These are phyloP conservation scores for Leishmania martiniquensis DNA, from an alignment of 208 protist species.

Conservation along the genomic window DNA sequence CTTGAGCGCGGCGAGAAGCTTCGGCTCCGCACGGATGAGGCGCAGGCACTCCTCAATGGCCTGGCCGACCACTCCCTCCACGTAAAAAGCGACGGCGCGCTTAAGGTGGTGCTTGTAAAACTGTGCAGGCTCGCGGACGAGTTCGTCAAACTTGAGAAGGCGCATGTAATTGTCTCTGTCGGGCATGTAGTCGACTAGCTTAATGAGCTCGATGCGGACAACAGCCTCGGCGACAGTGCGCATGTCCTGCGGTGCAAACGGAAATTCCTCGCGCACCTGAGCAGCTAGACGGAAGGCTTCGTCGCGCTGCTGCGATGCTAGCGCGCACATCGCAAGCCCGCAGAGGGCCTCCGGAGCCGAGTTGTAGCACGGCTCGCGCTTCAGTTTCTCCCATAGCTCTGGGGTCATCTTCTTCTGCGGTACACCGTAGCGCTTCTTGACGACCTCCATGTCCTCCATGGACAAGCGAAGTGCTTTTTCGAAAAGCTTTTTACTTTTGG, in stretches of 20 bases:
- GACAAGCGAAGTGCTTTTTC: constrained; percentile 63
- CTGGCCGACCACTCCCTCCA: constrained; percentile 63
- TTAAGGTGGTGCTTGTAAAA: constrained; percentile 82
- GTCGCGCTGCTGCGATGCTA: constrained; percentile 47
- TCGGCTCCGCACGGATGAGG: constrained; percentile 78
- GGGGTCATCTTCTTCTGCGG: constrained; percentile 72
- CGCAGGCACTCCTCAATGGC: constrained; percentile 79
- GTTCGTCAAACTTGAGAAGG: constrained; percentile 76
- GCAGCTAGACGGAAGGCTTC: constrained; percentile 51
- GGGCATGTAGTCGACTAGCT: constrained; percentile 61
- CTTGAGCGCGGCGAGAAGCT: constrained; percentile 77
- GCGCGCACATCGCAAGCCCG: constrained; percentile 80
- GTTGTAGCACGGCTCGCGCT: constrained; percentile 84
- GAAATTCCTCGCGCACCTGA: constrained; percentile 66
- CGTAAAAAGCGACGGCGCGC: constrained; percentile 69
- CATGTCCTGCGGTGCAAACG: constrained; percentile 74
- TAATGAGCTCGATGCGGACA: constrained; percentile 82
- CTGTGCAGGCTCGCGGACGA: constrained; percentile 55
- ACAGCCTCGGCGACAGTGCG: constrained; percentile 77
- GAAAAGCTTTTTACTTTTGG: constrained; percentile 75
- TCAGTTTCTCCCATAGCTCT: constrained; percentile 69
- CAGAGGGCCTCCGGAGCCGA: constrained; percentile 76
- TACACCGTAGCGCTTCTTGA: constrained; percentile 64
- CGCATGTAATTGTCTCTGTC: constrained; percentile 82
- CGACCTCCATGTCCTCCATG: constrained; percentile 47